Percentiles rank a stretch among this genome's conserved stretches.
These are phyloP conservation scores for Torulaspora indica DNA, from an alignment of 805 yeast genomes.

Conservation along the genomic window DNA sequence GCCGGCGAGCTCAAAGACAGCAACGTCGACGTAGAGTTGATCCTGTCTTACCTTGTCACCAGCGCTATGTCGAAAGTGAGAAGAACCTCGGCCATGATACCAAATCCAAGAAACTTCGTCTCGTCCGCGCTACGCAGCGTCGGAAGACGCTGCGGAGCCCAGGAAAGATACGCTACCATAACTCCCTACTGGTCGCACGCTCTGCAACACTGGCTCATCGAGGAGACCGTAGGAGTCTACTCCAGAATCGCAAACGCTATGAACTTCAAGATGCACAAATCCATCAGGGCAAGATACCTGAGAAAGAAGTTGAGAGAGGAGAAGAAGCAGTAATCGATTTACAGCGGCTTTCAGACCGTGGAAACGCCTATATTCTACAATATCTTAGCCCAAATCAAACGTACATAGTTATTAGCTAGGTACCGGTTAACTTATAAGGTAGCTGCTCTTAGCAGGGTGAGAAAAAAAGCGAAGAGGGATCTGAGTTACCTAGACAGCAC, in stretches of 20 bases:
- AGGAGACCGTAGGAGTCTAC: constrained; percentile 75
- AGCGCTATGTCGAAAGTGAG: constrained; percentile 94
- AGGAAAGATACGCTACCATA: constrained; percentile 75
- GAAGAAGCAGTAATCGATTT: constrained; percentile 21
- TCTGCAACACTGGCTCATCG: constrained; percentile 77
- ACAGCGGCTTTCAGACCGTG: too few species aligned
- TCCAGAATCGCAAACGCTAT: constrained; percentile 61
- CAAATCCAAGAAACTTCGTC: constrained; percentile 79
- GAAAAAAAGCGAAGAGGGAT: constrained; percentile 2
- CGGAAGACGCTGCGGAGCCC: constrained; percentile 90
- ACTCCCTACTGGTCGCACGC: constrained; percentile 97
- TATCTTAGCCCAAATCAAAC: not conserved
- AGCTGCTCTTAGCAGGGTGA: not conserved
- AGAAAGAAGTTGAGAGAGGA: constrained; percentile 46
- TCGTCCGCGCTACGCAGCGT: constrained; percentile 58
- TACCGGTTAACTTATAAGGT: not conserved
- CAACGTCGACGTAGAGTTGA: constrained; percentile 79
- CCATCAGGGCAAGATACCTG: constrained; percentile 78
- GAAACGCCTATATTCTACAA: too few species aligned
- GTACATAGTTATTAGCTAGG: constrained; percentile 4
- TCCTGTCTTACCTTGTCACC: constrained; percentile 83
- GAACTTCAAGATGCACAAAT: constrained; percentile 72
- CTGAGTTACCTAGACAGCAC: not conserved
- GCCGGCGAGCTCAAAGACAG: constrained; percentile 72
- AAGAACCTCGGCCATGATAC: constrained; percentile 68